Evolutionary conservation across 768 basidiomycete genomes (phyloP).

Genomic region (Sarcomyxa edulis): DNA sequence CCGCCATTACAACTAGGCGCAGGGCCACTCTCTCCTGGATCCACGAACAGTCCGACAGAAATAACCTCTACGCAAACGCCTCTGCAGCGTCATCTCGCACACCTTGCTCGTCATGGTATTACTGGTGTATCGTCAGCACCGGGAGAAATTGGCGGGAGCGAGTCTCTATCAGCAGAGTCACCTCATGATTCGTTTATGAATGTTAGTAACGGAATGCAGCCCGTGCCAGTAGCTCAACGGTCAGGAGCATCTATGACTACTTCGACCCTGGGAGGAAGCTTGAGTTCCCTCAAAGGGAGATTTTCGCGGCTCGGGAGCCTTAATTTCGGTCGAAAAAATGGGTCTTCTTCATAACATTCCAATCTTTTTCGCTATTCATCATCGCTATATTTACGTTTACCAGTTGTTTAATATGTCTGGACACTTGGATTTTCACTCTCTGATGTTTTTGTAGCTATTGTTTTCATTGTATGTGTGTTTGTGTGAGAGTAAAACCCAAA

Average conservation of each 20-base stretch:
- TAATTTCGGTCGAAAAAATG: slow-evolving; percentile 52
- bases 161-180: slow-evolving; percentile 60
- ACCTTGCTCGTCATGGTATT: slow-evolving; percentile 79
- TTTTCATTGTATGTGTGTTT: no score
- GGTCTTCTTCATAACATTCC: slow-evolving; percentile 15
- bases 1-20: slow-evolving; percentile 51
- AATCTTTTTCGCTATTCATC: no score
- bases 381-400: no score
- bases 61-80: slow-evolving; percentile 57
- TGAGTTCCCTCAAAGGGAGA: slow-evolving; percentile 65
- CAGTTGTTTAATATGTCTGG: no score
- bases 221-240: slow-evolving; percentile 30
- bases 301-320: slow-evolving; percentile 76
- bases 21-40: slow-evolving; percentile 34
- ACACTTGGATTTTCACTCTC: no score
- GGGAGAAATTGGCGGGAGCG: slow-evolving; percentile 51
- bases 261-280: slow-evolving; percentile 57
- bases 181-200: slow-evolving; percentile 75
- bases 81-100: slow-evolving; percentile 74
- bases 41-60: slow-evolving; percentile 15
- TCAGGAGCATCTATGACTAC: slow-evolving; percentile 57
- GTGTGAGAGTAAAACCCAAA: no score
- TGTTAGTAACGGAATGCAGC: slow-evolving; percentile 48
- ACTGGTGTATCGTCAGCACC: slow-evolving; percentile 77
- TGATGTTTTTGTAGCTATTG: no score